Evolutionary conservation across 345 rosid species (phyloP).

Genomic region (Pugionium cornutum): DNA sequence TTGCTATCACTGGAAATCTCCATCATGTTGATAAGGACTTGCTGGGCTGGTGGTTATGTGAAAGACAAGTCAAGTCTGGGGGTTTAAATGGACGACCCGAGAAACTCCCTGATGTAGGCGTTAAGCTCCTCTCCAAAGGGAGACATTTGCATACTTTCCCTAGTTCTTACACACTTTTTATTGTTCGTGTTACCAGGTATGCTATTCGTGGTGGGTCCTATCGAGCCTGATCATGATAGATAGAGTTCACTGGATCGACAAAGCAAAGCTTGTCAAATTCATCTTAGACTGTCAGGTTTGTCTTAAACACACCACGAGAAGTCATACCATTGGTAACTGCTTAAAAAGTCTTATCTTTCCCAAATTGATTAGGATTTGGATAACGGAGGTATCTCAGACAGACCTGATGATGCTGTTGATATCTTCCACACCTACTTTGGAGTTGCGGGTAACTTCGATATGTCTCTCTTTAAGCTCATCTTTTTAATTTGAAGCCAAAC

Average conservation of each 20-base stretch:
- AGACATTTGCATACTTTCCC: constrained; percentile 10
- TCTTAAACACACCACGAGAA: constrained; percentile 14
- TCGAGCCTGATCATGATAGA: constrained; percentile 91
- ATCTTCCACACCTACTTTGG: constrained; percentile 88
- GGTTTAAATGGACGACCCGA: constrained; percentile 92
- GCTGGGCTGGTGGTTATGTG: constrained; percentile 97
- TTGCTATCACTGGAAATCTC: constrained; percentile 80
- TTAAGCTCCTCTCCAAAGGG: constrained; percentile 6
- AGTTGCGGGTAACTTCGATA: constrained; percentile 60
- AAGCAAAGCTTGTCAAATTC: constrained; percentile 69
- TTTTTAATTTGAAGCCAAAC: constrained; percentile 15
- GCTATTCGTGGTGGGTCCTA: constrained; percentile 96
- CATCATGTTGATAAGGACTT: constrained; percentile 91
- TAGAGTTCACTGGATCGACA: constrained; percentile 82
- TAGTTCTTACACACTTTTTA: constrained; percentile 7
- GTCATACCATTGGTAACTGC: neutral
- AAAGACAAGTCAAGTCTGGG: constrained; percentile 75
- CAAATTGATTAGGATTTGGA: constrained; percentile 57
- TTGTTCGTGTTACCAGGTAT: constrained; percentile 52
- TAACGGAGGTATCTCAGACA: constrained; percentile 86
- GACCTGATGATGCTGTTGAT: constrained; percentile 90
- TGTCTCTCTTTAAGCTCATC: constrained; percentile 7
- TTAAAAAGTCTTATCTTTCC: constrained; percentile 4
- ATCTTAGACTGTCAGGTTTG: constrained; percentile 81
- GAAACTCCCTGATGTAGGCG: constrained; percentile 87